phyloP scores from a whole-genome alignment of 1,284 basidiomycete species.

The Irpex lacteus region DNA sequence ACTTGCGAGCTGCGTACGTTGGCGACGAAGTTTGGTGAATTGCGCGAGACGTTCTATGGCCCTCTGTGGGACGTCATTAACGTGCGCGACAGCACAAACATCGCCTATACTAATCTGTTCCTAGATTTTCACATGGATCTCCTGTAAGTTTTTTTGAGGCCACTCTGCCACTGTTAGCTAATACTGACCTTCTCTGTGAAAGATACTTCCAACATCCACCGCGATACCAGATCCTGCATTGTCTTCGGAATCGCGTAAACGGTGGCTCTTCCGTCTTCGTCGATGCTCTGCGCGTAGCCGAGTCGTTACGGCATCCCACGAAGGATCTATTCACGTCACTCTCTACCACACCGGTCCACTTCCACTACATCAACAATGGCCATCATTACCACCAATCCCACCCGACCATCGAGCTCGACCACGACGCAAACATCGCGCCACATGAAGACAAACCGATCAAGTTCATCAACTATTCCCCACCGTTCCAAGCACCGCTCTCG shows the following conservation, averaged over 20 bases:
- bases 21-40: conserved; percentile 67
- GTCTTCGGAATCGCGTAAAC: conserved; percentile 76
- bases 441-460: conserved; percentile 33
- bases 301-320: conserved; percentile 42
- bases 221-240: conserved; percentile 90
- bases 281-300: conserved; percentile 74
- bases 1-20: conserved; percentile 68
- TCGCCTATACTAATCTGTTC: conserved; percentile 92
- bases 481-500: conserved; percentile 85
- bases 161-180: not conserved
- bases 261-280: conserved; percentile 91
- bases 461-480: conserved; percentile 91
- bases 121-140: conserved; percentile 94
- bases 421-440: conserved; percentile 6
- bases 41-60: conserved; percentile 92
- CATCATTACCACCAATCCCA: conserved; percentile 84
- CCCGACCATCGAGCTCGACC: conserved; percentile 72
- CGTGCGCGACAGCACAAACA: conserved; percentile 76
- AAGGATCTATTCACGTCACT: conserved; percentile 49
- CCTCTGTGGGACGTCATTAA: conserved; percentile 88
- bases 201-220: conserved; percentile 91
- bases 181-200: not conserved
- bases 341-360: conserved; percentile 73
- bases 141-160: conserved; percentile 49
- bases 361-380: conserved; percentile 90